Conservation (phyloP, 108 stramenopile genomes). For the Seminavis robusta region DNA sequence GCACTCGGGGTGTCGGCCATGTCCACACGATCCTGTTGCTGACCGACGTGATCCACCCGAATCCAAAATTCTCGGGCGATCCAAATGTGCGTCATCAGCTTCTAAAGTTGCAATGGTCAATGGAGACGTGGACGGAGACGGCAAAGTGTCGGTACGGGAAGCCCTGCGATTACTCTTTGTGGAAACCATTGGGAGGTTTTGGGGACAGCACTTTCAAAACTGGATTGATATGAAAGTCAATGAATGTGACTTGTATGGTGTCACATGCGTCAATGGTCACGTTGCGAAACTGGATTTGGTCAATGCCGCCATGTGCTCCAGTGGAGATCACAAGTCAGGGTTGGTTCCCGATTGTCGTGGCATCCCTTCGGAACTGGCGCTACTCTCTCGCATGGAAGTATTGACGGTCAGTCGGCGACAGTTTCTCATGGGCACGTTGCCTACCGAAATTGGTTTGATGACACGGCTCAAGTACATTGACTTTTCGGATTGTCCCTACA, state of each 20-base stretch:
- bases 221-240: slow-evolving; percentile 39
- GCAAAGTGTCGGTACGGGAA: slow-evolving; percentile 46
- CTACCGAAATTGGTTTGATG: slow-evolving; percentile 52
- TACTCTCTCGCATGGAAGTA: slow-evolving; percentile 23
- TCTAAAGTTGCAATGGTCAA: slow-evolving; percentile 22
- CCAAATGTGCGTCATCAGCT: slow-evolving; percentile 35
- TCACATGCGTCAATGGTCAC: slow-evolving; percentile 35
- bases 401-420: slow-evolving; percentile 20
- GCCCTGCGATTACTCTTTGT: slow-evolving; percentile 43
- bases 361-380: slow-evolving; percentile 35
- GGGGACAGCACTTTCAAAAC: slow-evolving; percentile 40
- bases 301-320: slow-evolving; percentile 32
- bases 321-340: slow-evolving; percentile 19
- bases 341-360: slow-evolving; percentile 29
- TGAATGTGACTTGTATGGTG: slow-evolving; percentile 47
- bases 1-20: slow-evolving; percentile 35
- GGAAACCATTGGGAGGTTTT: slow-evolving; percentile 39
- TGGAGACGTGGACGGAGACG: slow-evolving; percentile 62
- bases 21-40: slow-evolving; percentile 15
- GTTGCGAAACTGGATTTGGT: slow-evolving; percentile 42
- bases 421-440: slow-evolving; percentile 39
- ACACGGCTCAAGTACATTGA: slow-evolving; percentile 43
- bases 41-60: slow-evolving; percentile 15
- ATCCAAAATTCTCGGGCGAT: slow-evolving; percentile 30
- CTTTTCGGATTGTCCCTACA: slow-evolving; percentile 12